Evolutionary conservation across 2,329 filamentous ascomycete species (phyloP).

Genomic region (Didymella glomerata): DNA sequence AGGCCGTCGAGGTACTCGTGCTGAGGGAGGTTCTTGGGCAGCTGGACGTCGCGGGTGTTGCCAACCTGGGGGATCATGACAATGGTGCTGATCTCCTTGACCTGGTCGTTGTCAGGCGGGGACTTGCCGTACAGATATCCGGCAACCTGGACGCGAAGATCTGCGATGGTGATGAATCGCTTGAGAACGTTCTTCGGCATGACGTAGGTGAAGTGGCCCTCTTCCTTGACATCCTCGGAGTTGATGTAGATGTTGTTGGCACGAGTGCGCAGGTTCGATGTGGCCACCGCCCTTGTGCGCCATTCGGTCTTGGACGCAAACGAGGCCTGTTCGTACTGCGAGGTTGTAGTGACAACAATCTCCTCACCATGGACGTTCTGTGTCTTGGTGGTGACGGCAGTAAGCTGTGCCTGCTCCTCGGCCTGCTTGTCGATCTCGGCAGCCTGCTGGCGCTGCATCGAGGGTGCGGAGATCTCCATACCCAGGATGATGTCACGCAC

Average conservation of each 20-base stretch:
- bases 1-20: slow-evolving; percentile 87
- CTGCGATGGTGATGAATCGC: slow-evolving; percentile 96
- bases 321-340: slow-evolving; percentile 95
- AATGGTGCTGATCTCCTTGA: slow-evolving; percentile 96
- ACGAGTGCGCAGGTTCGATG: slow-evolving; percentile 90
- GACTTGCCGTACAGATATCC: slow-evolving; percentile 95
- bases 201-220: slow-evolving; percentile 90
- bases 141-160: slow-evolving; percentile 94
- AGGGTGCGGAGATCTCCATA: slow-evolving; percentile 99
- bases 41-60: slow-evolving; percentile 87
- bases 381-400: slow-evolving; percentile 96
- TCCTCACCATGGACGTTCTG: slow-evolving; percentile 97
- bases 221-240: slow-evolving; percentile 88
- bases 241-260: slow-evolving; percentile 99
- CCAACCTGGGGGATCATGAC: slow-evolving; percentile 98
- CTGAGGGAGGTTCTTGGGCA: slow-evolving; percentile 88
- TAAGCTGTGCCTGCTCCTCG: slow-evolving; percentile 94
- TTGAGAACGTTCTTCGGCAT: slow-evolving; percentile 99
- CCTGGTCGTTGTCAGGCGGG: slow-evolving; percentile 90
- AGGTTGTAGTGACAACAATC: slow-evolving; percentile 97
- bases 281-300: slow-evolving; percentile 95
- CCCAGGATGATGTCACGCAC: slow-evolving; percentile 97
- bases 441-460: slow-evolving; percentile 96
- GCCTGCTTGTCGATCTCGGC: slow-evolving; percentile 99
- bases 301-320: slow-evolving; percentile 99